Percentiles rank a stretch among this genome's conserved stretches.
Evolutionary conservation across 2,329 filamentous ascomycete genomes (phyloP).

Genomic region (Penicillium sp.): DNA sequence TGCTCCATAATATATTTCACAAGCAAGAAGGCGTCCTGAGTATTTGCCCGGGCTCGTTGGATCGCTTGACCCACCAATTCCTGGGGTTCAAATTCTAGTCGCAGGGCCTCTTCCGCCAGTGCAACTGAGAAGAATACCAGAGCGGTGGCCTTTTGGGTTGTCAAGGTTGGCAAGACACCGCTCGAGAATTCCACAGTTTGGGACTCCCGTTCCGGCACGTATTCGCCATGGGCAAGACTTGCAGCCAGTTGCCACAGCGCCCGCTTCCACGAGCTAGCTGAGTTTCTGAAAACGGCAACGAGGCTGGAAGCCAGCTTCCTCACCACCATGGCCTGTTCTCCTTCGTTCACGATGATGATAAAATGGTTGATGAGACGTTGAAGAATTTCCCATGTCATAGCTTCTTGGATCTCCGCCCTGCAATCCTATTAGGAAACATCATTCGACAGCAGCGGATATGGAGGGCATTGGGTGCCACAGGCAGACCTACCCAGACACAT

Average conservation of each 20-base stretch:
- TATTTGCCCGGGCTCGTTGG: constrained; percentile 28
- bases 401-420: constrained; percentile 39
- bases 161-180: constrained; percentile 37
- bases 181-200: constrained; percentile 30
- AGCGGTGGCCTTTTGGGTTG: constrained; percentile 34
- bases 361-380: constrained; percentile 45
- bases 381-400: constrained; percentile 37
- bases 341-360: constrained; percentile 39
- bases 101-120: constrained; percentile 40
- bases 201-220: constrained; percentile 35
- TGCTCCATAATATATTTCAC: constrained; percentile 37
- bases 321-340: constrained; percentile 43
- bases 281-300: constrained; percentile 45
- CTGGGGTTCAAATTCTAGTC: constrained; percentile 20
- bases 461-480: neutral
- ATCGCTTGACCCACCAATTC: constrained; percentile 12
- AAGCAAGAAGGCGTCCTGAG: constrained; percentile 37
- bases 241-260: constrained; percentile 38
- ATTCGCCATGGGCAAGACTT: constrained; percentile 39
- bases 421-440: neutral
- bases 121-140: constrained; percentile 41
- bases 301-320: constrained; percentile 48
- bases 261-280: constrained; percentile 39
- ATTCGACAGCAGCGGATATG: neutral
- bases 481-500: constrained; percentile 69